Evolutionary conservation across 2,329 filamentous ascomycete species (phyloP).

Genomic region (Fusarium sulawesiense): DNA sequence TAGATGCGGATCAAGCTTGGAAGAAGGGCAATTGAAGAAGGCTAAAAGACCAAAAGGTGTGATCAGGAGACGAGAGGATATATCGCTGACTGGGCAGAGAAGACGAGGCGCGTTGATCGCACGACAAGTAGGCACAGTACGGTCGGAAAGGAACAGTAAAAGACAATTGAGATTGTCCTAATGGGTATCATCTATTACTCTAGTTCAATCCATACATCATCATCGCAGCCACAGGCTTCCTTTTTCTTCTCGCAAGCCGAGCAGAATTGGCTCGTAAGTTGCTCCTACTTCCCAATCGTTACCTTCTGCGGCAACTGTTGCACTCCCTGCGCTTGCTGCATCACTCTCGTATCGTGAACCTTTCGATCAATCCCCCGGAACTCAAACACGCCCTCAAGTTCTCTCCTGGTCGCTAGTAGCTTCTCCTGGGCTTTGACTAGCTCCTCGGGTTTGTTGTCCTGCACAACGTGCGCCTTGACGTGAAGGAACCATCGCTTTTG

Average conservation of each 20-base stretch:
- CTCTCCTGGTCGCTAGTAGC: conserved; percentile 58
- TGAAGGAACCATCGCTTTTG: conserved; percentile 66
- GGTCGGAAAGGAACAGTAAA: neutral
- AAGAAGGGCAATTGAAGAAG: conserved; percentile 20
- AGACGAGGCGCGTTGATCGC: fast-evolving
- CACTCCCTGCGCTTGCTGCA: conserved; percentile 52
- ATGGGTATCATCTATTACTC: conserved; percentile 32
- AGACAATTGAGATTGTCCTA: conserved; percentile 3
- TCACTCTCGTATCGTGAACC: conserved; percentile 63
- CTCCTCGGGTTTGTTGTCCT: conserved; percentile 69
- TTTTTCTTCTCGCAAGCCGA: too few species aligned
- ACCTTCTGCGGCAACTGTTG: conserved; percentile 55
- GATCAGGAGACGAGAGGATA: too few species aligned
- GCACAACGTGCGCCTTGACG: conserved; percentile 64
- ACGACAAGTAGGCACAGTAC: fast-evolving
- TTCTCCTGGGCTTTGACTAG: conserved; percentile 66
- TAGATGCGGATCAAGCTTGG: conserved; percentile 44
- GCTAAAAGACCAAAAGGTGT: fast-evolving
- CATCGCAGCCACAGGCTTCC: neutral
- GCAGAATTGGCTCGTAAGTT: fast-evolving
- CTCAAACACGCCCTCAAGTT: conserved; percentile 64
- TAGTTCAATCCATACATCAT: neutral
- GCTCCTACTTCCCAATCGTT: conserved; percentile 48
- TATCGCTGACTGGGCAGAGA: fast-evolving
- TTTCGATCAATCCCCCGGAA: conserved; percentile 65